A percentile compares a stretch with the other conserved stretches of the same genome.
Evolutionary conservation across 495 filamentous ascomycete species (phyloP).

Genomic region (Neurospora tetraspora): DNA sequence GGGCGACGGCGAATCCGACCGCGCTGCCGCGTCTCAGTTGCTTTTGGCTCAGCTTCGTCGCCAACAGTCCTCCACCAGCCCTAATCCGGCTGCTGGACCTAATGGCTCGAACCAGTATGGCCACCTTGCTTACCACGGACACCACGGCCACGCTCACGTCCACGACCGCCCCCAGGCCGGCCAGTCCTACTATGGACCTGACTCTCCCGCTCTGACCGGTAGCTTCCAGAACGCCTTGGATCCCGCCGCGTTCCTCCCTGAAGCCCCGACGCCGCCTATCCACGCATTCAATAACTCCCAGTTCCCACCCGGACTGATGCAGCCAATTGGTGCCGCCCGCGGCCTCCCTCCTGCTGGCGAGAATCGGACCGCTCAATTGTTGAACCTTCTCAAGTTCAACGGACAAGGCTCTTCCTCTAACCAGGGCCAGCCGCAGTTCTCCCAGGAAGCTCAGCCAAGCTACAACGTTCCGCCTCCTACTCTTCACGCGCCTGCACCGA

Average conservation of each 20-base stretch:
- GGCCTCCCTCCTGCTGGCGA: conserved; percentile 19
- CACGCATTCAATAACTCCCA: conserved; percentile 29
- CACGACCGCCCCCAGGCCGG: conserved; percentile 20
- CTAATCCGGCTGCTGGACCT: conserved; percentile 8
- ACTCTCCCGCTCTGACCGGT: conserved; percentile 19
- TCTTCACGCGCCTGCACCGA: conserved; percentile 38
- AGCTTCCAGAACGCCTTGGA: conserved; percentile 18
- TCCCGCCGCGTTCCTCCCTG: conserved; percentile 34
- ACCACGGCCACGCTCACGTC: conserved; percentile 5
- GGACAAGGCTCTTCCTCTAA: conserved; percentile 30
- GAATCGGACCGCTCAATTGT: conserved; percentile 58
- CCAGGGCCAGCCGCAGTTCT: conserved; percentile 6
- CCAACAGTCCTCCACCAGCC: conserved; percentile 23
- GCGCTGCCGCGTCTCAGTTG: conserved; percentile 15
- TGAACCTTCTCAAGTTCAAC: conserved; percentile 83
- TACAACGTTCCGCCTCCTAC: conserved; percentile 17
- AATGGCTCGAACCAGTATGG: conserved; percentile 13
- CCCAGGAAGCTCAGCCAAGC: background rate
- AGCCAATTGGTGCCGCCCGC: conserved; percentile 32
- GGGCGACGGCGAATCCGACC: conserved; percentile 15
- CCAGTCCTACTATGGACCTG: conserved; percentile 29
- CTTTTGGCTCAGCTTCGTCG: conserved; percentile 28
- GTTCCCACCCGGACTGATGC: conserved; percentile 29
- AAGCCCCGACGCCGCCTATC: conserved; percentile 38
- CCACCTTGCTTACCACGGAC: conserved; percentile 21